phyloP scores from a whole-genome alignment of 345 rosid genomes.

The Bretschneidera sinensis region DNA sequence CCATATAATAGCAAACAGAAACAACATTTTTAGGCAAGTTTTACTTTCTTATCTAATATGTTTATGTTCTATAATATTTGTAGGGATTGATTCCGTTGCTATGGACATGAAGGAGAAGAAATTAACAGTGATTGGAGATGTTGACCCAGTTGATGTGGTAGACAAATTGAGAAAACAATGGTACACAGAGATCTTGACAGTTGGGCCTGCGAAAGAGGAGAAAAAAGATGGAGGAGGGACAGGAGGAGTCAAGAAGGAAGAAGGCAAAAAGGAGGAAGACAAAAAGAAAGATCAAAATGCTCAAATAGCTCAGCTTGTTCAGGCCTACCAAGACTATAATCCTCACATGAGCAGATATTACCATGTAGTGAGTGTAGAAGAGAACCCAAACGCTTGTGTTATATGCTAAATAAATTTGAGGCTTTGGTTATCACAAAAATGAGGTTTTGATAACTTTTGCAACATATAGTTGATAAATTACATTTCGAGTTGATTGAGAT shows the following conservation, averaged over 20 bases:
- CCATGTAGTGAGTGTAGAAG: constrained; percentile 36
- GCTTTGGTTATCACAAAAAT: too few species aligned
- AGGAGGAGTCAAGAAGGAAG: background rate
- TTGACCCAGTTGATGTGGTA: constrained; percentile 38
- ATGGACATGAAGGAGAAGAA: constrained; percentile 52
- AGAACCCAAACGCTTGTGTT: constrained; percentile 50
- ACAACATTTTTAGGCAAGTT: too few species aligned
- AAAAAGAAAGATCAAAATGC: constrained; percentile 26
- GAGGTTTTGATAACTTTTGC: too few species aligned
- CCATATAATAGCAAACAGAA: too few species aligned
- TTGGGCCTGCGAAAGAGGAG: constrained; percentile 48
- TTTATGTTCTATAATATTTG: background rate
- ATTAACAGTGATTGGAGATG: constrained; percentile 51
- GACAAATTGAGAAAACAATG: constrained; percentile 37
- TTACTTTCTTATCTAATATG: background rate
- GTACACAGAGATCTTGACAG: constrained; percentile 33
- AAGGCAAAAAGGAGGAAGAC: constrained; percentile 20
- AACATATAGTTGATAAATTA: too few species aligned
- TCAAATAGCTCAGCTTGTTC: constrained; percentile 26
- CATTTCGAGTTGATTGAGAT: too few species aligned
- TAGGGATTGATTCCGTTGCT: constrained; percentile 50
- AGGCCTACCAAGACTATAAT: constrained; percentile 24
- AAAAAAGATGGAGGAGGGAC: constrained; percentile 23
- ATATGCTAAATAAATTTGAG: constrained; percentile 24
- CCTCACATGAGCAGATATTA: constrained; percentile 28